Base-by-base conservation (phyloP, 2,329 filamentous ascomycete genomes). In the Claviceps arundinis region DNA sequence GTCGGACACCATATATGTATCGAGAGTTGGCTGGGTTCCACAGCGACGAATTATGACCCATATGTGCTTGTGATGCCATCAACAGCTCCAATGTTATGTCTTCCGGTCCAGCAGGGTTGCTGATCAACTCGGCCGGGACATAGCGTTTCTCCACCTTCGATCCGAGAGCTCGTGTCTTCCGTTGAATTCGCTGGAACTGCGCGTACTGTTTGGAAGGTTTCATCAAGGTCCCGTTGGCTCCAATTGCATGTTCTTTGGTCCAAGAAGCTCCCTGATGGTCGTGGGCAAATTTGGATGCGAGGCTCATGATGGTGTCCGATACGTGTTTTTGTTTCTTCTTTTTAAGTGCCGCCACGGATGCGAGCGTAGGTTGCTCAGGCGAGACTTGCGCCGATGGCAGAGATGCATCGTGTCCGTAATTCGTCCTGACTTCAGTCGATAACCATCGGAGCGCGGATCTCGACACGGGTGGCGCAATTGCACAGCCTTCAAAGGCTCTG, bases 21-120 rank as follows among this genome's bases (percentile, higher is more conserved):
- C 87, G 81, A 57, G 89, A 84, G 72, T 97, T 98, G 50, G 82
- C 84, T 11, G 93, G 90, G 70, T 98, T 95, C 93, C 93, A 98
- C 48, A 90, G 77, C 56, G 87, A 87, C 0, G 86, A 91, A 62
- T 87, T 80, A 71, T 98, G 93, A 56, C 93, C 93, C 68, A 97
- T 82, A 70, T 95, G 89, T 51, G 82, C 81, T 70, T 95, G 89
- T 37, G 85, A 82, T 46, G 89, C 87, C 74, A 95, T 84, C 56
- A 98, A 80, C 56, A 95, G 78, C 73, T 96, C 90, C 54, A 98
- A 81, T 47, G 89, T 90, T 55, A 97, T 79, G 62, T 96, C 86
- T 65, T 84, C 76, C 24, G 89, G 84, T 41, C 70, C 70, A 1
- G 89, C 89, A 3, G 93, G 90, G 63, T 89, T 76, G 54, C 70